Conservation (phyloP, 2,329 filamentous ascomycete genomes). For the Phialocephala subalpina region DNA sequence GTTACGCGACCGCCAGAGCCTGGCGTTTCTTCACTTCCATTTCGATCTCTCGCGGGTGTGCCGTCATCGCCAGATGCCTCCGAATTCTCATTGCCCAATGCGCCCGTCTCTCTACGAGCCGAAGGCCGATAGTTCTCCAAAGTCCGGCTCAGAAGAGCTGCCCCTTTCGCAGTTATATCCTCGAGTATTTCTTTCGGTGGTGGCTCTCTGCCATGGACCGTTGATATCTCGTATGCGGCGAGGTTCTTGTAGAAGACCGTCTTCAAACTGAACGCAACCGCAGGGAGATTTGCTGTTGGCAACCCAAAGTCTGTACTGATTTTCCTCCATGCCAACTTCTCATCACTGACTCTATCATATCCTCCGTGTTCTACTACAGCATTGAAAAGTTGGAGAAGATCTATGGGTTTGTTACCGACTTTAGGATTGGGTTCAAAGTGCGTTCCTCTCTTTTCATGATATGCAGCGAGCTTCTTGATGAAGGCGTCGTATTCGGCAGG, state of each 20-base stretch:
- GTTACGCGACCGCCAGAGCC: conserved; percentile 64
- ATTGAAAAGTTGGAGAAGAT: conserved; percentile 81
- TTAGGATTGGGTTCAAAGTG: conserved; percentile 82
- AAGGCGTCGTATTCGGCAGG: conserved; percentile 77
- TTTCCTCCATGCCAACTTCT: conserved; percentile 87
- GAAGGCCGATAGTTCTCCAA: conserved; percentile 74
- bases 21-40: conserved; percentile 57
- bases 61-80: conserved; percentile 68
- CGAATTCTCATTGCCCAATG: conserved; percentile 60
- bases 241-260: conserved; percentile 91
- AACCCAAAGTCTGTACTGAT: conserved; percentile 75
- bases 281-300: conserved; percentile 76
- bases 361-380: conserved; percentile 80
- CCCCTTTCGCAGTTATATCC: conserved; percentile 78
- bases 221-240: conserved; percentile 85
- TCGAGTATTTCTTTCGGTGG: conserved; percentile 90
- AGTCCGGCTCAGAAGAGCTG: conserved; percentile 79
- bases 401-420: conserved; percentile 78
- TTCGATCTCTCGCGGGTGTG: conserved; percentile 62
- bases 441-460: conserved; percentile 82
- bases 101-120: conserved; percentile 51
- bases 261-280: conserved; percentile 87
- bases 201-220: conserved; percentile 79
- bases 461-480: conserved; percentile 74
- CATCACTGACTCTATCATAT: conserved; percentile 83